Percentiles rank a stretch among this genome's conserved stretches.
Conservation (phyloP, 2,329 filamentous ascomycete species). For the Dothideomycetes sp. region DNA sequence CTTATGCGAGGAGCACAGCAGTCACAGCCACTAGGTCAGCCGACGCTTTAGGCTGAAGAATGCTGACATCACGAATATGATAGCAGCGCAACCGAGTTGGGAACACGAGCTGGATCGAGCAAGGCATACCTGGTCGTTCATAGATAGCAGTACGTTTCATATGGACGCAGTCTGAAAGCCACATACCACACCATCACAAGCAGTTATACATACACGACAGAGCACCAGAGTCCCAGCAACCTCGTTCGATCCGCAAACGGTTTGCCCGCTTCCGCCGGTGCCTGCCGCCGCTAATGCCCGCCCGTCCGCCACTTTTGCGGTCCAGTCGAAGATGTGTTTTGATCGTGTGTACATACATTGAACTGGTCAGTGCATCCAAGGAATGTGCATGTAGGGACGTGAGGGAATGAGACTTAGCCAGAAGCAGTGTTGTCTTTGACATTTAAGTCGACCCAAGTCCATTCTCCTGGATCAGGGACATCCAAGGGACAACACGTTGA, state of each 20-base stretch:
- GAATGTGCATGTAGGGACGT: no score
- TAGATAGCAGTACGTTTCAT: slow-evolving; percentile 4
- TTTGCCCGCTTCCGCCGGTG: slow-evolving; percentile 5
- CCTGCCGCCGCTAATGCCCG: slow-evolving; percentile 11
- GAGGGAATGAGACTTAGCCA: no score
- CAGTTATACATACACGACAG: no score
- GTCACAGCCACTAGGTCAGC: slow-evolving; percentile 7
- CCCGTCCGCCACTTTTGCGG: slow-evolving; percentile 10
- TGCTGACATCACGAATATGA: slow-evolving; percentile 13
- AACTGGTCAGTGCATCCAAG: no score
- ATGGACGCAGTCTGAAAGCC: no score
- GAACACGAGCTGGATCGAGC: slow-evolving; percentile 7
- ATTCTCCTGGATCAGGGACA: no score
- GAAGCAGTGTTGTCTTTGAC: no score
- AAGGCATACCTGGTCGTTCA: slow-evolving; percentile 9
- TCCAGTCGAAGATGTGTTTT: no score
- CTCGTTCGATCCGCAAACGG: slow-evolving; percentile 9
- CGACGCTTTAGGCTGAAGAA: slow-evolving; percentile 7
- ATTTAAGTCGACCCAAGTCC: no score
- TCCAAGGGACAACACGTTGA: no score
- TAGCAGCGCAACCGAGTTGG: neutral
- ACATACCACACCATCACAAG: no score
- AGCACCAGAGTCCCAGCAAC: slow-evolving; percentile 2
- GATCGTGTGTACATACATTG: no score
- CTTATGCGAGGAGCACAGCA: slow-evolving; percentile 11